Conservation (phyloP, 495 filamentous ascomycete genomes). For the Cercophora newfieldiana region DNA sequence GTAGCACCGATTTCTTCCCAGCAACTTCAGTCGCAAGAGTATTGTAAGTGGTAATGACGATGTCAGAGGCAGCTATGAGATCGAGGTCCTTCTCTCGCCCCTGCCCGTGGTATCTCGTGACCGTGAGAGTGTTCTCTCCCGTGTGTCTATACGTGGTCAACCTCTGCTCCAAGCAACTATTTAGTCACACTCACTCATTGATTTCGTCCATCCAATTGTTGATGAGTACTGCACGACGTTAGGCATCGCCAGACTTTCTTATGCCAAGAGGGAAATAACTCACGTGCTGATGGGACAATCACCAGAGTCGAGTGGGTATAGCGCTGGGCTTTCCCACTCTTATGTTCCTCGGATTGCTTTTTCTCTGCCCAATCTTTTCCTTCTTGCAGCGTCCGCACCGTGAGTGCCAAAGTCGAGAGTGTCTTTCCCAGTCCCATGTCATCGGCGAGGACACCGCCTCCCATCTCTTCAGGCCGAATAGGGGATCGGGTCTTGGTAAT, state of each 20-base stretch:
- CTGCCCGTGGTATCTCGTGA: constrained; percentile 40
- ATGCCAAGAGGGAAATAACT: neutral
- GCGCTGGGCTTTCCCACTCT: constrained; percentile 4
- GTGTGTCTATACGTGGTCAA: constrained; percentile 27
- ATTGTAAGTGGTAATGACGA: constrained; percentile 22
- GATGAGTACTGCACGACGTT: constrained; percentile 21
- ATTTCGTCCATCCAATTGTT: constrained; percentile 35
- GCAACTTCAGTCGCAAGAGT: constrained; percentile 25
- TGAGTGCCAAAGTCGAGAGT: constrained; percentile 38
- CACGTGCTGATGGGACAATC: constrained; percentile 41
- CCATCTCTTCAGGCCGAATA: constrained; percentile 23
- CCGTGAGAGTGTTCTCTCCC: constrained; percentile 24
- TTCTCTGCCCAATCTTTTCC: constrained; percentile 47
- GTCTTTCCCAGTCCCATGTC: constrained; percentile 54
- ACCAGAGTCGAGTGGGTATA: constrained; percentile 45
- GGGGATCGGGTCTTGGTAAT: constrained; percentile 29
- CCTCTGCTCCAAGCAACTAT: neutral
- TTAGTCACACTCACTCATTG: constrained; percentile 20
- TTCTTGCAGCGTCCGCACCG: constrained; percentile 31
- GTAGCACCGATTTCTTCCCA: constrained; percentile 22
- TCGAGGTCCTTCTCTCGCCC: constrained; percentile 19
- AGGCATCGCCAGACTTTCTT: neutral
- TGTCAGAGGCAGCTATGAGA: constrained; percentile 24
- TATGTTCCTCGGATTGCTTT: constrained; percentile 1
- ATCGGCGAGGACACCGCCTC: constrained; percentile 45